Conservation (phyloP, 352 stramenopile species). For the Phytophthora vignae region DNA sequence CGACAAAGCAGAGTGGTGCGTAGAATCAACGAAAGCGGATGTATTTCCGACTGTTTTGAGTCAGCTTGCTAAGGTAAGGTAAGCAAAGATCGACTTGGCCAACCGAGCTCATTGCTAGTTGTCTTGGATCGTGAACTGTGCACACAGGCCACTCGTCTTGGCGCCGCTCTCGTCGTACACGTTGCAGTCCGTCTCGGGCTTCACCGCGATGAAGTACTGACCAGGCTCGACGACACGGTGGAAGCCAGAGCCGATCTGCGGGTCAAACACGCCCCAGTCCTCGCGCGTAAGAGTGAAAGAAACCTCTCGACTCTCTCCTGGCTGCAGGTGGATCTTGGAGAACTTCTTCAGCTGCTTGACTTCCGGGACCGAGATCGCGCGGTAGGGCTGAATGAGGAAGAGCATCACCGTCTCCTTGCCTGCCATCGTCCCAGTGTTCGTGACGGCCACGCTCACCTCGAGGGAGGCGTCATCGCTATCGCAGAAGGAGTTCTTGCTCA, state of each 20-base stretch:
- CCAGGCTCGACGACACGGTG: slow-evolving; percentile 60
- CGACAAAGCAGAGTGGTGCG: slow-evolving; percentile 4
- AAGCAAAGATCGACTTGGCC: slow-evolving; percentile 17
- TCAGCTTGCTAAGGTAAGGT: slow-evolving; percentile 9
- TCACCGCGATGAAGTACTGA: slow-evolving; percentile 73
- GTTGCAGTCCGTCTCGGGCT: slow-evolving; percentile 78
- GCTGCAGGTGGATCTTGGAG: slow-evolving; percentile 68
- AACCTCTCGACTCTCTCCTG: slow-evolving; percentile 48
- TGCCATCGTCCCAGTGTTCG: slow-evolving; percentile 60
- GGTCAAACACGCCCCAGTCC: slow-evolving; percentile 70
- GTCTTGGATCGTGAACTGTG: slow-evolving; percentile 51
- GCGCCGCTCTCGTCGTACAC: slow-evolving; percentile 47
- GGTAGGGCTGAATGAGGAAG: slow-evolving; percentile 78
- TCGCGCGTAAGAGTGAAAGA: slow-evolving; percentile 51
- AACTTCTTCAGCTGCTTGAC: slow-evolving; percentile 87
- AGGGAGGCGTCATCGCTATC: slow-evolving; percentile 35
- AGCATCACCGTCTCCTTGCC: slow-evolving; percentile 87
- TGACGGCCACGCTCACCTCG: slow-evolving; percentile 64
- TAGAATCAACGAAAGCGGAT: slow-evolving; percentile 24
- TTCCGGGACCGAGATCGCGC: slow-evolving; percentile 69
- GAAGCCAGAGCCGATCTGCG: slow-evolving; percentile 68
- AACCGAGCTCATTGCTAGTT: slow-evolving; percentile 20
- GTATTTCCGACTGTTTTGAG: slow-evolving; percentile 18
- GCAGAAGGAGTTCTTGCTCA: slow-evolving; percentile 49
- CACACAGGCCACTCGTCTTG: slow-evolving; percentile 50